Evolutionary conservation across 768 basidiomycete species (phyloP).

Genomic region (Tephrocybe sp.): DNA sequence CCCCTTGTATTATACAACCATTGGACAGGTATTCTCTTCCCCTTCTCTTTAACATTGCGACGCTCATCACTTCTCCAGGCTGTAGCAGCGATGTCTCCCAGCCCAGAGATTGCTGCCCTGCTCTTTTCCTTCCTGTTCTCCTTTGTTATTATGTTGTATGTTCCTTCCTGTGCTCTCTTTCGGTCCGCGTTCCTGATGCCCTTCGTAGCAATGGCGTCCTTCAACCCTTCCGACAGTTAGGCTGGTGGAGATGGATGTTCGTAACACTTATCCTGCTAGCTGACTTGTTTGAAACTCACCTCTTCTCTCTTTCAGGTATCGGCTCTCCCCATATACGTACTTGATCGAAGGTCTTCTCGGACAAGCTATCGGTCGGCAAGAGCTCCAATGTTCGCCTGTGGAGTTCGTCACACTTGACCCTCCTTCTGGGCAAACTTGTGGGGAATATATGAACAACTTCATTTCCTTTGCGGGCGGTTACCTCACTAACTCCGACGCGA

Average conservation of each 20-base stretch:
- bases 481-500: slow-evolving; percentile 53
- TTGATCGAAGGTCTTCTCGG: slow-evolving; percentile 46
- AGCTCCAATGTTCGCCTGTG: slow-evolving; percentile 45
- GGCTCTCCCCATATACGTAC: slow-evolving; percentile 54
- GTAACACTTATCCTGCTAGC: background rate
- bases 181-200: background rate
- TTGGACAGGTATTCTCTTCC: slow-evolving; percentile 41
- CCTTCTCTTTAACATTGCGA: too few species aligned
- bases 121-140: slow-evolving; percentile 54
- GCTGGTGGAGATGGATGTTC: slow-evolving; percentile 72
- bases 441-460: slow-evolving; percentile 49
- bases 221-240: slow-evolving; percentile 57
- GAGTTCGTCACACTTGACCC: slow-evolving; percentile 58
- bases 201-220: slow-evolving; percentile 54
- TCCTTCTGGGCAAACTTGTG: slow-evolving; percentile 53
- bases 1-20: slow-evolving; percentile 60
- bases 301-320: slow-evolving; percentile 23
- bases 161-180: slow-evolving; percentile 1
- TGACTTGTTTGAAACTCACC: background rate
- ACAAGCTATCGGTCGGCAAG: slow-evolving; percentile 41
- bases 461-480: slow-evolving; percentile 54
- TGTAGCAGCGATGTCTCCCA: slow-evolving; percentile 59
- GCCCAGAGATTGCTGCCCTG: slow-evolving; percentile 51
- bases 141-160: slow-evolving; percentile 58
- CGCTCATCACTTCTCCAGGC: slow-evolving; percentile 42